Conservation (phyloP, 495 filamentous ascomycete species). For the Penicillium verhagenii region DNA sequence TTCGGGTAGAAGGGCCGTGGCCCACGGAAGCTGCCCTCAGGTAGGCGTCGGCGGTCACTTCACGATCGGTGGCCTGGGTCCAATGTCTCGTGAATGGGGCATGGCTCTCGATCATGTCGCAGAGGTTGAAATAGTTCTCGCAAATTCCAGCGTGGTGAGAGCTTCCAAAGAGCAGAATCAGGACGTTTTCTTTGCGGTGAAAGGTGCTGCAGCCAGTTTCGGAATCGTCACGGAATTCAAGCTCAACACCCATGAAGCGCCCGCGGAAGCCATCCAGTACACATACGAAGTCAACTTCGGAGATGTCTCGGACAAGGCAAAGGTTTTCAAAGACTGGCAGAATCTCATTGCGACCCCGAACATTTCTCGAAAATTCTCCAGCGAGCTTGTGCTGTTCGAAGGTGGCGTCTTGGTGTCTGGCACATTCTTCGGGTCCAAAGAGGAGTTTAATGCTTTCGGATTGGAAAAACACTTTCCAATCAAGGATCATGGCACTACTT, state of each 20-base stretch:
- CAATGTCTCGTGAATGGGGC: constrained; percentile 62
- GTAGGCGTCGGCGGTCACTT: constrained; percentile 73
- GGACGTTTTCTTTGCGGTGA: constrained; percentile 54
- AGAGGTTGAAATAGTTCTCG: constrained; percentile 60
- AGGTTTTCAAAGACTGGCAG: constrained; percentile 43
- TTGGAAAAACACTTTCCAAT: constrained; percentile 32
- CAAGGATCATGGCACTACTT: constrained; percentile 23
- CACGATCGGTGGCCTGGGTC: constrained; percentile 69
- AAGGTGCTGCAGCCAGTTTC: constrained; percentile 45
- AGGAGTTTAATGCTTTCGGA: constrained; percentile 38
- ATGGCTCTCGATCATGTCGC: constrained; percentile 62
- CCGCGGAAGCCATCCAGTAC: constrained; percentile 36
- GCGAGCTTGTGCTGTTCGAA: constrained; percentile 29
- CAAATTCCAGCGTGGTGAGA: constrained; percentile 49
- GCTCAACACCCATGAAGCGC: constrained; percentile 39
- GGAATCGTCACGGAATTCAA: constrained; percentile 50
- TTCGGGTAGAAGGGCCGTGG: constrained; percentile 61
- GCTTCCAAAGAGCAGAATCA: constrained; percentile 35
- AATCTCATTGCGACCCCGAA: constrained; percentile 32
- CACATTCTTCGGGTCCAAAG: constrained; percentile 39
- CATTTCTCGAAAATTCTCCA: constrained; percentile 53
- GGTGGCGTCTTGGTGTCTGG: constrained; percentile 34
- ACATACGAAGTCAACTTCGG: constrained; percentile 40
- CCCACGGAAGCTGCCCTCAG: constrained; percentile 63
- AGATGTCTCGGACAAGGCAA: constrained; percentile 18